Evolutionary conservation across 257 asterid genomes (phyloP).

Genomic region (Dorcoceras hygrometricum): DNA sequence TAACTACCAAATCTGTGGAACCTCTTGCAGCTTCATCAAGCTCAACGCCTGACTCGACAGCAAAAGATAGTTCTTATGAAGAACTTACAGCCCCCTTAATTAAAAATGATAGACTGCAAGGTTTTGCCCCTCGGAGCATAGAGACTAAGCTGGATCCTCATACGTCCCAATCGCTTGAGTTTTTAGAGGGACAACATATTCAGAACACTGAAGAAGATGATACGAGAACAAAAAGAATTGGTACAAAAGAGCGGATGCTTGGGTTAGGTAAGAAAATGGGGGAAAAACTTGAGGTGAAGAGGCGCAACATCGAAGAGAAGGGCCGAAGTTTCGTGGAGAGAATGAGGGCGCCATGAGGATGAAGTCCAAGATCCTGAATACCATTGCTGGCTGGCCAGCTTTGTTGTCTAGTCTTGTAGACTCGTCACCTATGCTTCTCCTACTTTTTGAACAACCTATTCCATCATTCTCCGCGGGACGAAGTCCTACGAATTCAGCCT

Average conservation of each 20-base stretch:
- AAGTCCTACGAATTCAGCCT: background rate
- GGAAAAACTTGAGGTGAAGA: constrained; percentile 80
- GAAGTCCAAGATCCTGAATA: constrained; percentile 15
- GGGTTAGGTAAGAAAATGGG: constrained; percentile 90
- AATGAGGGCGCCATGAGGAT: constrained; percentile 62
- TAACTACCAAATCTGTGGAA: constrained; percentile 29
- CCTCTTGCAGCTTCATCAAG: constrained; percentile 32
- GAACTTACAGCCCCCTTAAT: constrained; percentile 49
- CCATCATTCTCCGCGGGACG: too few relatives aligned
- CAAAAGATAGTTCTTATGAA: constrained; percentile 23
- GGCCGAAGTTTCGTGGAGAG: constrained; percentile 72
- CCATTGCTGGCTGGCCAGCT: background rate
- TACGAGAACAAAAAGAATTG: constrained; percentile 38
- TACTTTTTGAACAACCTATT: background rate
- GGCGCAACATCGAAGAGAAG: constrained; percentile 78
- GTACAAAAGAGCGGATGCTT: constrained; percentile 67
- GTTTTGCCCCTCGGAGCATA: constrained; percentile 24
- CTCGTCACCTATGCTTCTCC: background rate
- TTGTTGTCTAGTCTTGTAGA: background rate
- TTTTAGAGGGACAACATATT: constrained; percentile 32
- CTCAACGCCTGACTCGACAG: constrained; percentile 25
- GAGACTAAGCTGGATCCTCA: constrained; percentile 32
- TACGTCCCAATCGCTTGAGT: constrained; percentile 34
- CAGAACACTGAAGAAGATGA: constrained; percentile 52
- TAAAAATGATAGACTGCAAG: constrained; percentile 40